These are phyloP conservation scores for Hydrangea macrophylla DNA, from an alignment of 148 eudicot genomes.

Conservation along the genomic window DNA sequence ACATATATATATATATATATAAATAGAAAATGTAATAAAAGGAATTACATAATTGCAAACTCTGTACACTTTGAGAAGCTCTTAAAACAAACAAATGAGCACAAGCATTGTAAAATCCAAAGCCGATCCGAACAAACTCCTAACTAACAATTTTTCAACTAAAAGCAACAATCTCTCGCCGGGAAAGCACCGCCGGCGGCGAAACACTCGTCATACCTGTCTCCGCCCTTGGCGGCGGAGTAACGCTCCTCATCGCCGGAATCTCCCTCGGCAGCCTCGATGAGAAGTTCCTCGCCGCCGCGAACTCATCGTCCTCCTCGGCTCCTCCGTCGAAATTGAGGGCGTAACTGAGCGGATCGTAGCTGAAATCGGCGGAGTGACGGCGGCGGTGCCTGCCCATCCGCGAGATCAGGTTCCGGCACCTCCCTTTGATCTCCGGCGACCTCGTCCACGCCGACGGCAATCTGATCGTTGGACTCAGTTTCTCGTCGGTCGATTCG, in stretches of 20 bases:
- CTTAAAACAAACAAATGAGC: too few species aligned
- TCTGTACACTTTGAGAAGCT: too few species aligned
- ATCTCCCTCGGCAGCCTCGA: conserved; percentile 38
- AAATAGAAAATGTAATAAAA: too few species aligned
- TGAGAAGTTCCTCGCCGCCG: conserved; percentile 31
- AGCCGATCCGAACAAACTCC: too few species aligned
- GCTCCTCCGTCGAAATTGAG: conserved; percentile 54
- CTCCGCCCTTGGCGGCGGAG: not conserved
- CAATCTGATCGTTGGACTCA: not conserved
- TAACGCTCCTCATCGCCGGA: not conserved
- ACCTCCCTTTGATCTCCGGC: conserved; percentile 24
- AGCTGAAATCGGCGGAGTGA: conserved; percentile 40
- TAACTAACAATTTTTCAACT: too few species aligned
- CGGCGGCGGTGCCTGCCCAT: conserved; percentile 26
- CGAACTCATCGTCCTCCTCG: conserved; percentile 20
- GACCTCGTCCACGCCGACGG: conserved; percentile 31
- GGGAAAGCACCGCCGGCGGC: too few species aligned
- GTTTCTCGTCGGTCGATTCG: conserved; percentile 13
- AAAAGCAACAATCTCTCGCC: too few species aligned
- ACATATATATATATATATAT: too few species aligned
- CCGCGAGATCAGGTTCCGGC: conserved; percentile 26
- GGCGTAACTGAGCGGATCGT: conserved; percentile 63
- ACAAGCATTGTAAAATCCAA: too few species aligned
- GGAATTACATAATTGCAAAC: too few species aligned
- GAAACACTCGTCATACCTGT: too few species aligned